phyloP scores from a whole-genome alignment of 768 basidiomycete genomes.

The Tricholoma furcatifolium region DNA sequence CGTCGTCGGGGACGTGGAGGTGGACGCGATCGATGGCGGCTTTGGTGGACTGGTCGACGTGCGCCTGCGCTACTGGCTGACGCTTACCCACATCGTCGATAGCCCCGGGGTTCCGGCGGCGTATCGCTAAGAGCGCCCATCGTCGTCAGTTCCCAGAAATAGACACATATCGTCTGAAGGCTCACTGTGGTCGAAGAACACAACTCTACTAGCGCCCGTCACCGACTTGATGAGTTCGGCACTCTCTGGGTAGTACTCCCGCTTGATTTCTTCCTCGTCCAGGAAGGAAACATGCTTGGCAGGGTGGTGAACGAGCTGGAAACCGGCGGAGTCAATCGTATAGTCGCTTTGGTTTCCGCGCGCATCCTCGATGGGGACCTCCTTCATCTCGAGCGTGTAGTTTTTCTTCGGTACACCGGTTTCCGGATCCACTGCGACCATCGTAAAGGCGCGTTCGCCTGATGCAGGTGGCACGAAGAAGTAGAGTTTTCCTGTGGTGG shows the following conservation, averaged over 20 bases:
- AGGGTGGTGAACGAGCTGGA: slow-evolving; percentile 32
- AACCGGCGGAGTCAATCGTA: slow-evolving; percentile 52
- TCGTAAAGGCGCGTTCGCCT: slow-evolving; percentile 38
- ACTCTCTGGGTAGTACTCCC: slow-evolving; percentile 59
- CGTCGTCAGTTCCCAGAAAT: no score
- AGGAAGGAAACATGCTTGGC: slow-evolving; percentile 44
- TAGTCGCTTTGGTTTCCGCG: slow-evolving; percentile 46
- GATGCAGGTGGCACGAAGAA: slow-evolving; percentile 38
- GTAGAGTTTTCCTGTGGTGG: slow-evolving; percentile 29
- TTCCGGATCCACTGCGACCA: slow-evolving; percentile 30
- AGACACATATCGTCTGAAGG: no score
- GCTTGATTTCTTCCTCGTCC: slow-evolving; percentile 44
- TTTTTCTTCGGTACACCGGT: slow-evolving; percentile 39
- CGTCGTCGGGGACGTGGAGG: slow-evolving; percentile 44
- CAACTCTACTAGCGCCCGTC: slow-evolving; percentile 55
- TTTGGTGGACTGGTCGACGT: slow-evolving; percentile 51
- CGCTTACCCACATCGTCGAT: slow-evolving; percentile 34
- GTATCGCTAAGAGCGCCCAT: slow-evolving; percentile 19
- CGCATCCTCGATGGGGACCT: slow-evolving; percentile 48
- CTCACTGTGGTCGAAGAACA: slow-evolving; percentile 64
- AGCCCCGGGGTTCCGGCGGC: slow-evolving; percentile 40
- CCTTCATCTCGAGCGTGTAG: slow-evolving; percentile 23
- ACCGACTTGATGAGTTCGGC: slow-evolving; percentile 52
- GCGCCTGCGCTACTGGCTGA: slow-evolving; percentile 44
- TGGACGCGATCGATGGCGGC: slow-evolving; percentile 46